Base-by-base conservation (phyloP, 2,329 filamentous ascomycete genomes). In the Fulvia fulva region DNA sequence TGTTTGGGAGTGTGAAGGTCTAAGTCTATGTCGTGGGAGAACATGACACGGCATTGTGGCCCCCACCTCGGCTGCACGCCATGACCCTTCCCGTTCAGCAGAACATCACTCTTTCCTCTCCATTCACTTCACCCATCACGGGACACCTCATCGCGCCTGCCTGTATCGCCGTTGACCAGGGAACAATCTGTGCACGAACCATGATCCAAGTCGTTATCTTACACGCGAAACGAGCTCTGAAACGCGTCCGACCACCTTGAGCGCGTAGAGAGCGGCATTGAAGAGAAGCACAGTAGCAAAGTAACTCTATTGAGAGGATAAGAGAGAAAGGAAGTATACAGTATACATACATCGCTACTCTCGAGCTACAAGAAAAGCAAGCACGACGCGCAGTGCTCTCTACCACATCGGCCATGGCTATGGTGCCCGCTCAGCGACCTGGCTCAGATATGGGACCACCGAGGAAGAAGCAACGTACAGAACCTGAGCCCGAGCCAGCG, bases 381-480 rank as follows among this genome's bases (percentile, higher is more conserved):
- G n/a, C n/a, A n/a, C n/a, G n/a, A n/a, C n/a, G n/a, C n/a, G n/a
- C n/a, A n/a, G n/a, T n/a, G n/a, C n/a, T n/a, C n/a, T n/a, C n/a
- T n/a, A n/a, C n/a, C n/a, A n/a, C n/a, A 14, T 2, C 30, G 8
- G 6, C 9, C 11, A 34, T 34, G 30, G 11, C 41, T 45, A n/a
- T n/a, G 41, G 12, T 6, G 3, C 8, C 30, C 3, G 30, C 2
- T 34, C 30, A 34, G 16, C 37, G n/a, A 41, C 5, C 30, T 3
- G 30, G 30, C 3, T n/a, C 25, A 41, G 50, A 46, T 22, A 55
- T 51, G 51, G 44, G 45, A 28, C 47, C 51, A 19, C 44, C 51
- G 8, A 46, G 37, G 51, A 62, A 64, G 58, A 61, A 57, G 26
- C 43, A 23, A 37, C 64, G 41, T 14, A 50, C 51, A 23, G 60